These are phyloP conservation scores for Coemansia sp. DNA, from an alignment of 192 early-diverging fungal species.

Conservation along the genomic window DNA sequence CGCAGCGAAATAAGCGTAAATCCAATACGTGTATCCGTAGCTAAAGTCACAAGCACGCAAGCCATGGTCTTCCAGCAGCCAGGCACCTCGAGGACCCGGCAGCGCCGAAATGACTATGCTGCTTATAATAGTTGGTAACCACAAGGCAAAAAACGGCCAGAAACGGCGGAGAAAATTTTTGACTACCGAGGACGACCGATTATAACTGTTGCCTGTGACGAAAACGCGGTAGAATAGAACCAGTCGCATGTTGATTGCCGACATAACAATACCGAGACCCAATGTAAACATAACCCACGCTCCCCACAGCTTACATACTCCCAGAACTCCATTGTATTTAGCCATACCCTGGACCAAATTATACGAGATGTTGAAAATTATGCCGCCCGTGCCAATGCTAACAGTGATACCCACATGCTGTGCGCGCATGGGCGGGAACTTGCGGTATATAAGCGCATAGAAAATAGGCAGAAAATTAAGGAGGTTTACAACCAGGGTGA, in stretches of 20 bases:
- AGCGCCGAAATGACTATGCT: conserved; percentile 27
- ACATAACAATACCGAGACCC: conserved; percentile 20
- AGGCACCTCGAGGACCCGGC: conserved; percentile 30
- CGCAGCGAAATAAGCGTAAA: conserved; percentile 36
- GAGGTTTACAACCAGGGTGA: conserved; percentile 28
- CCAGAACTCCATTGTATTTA: conserved; percentile 32
- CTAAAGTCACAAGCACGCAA: conserved; percentile 37
- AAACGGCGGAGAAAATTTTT: conserved; percentile 33
- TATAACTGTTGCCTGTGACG: conserved; percentile 29
- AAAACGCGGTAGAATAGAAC: conserved; percentile 39
- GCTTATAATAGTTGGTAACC: conserved; percentile 23
- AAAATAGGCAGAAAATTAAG: conserved; percentile 21
- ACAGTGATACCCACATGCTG: conserved; percentile 47
- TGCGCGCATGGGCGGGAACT: conserved; percentile 39
- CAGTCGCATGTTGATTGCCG: conserved; percentile 36
- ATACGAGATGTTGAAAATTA: conserved; percentile 40
- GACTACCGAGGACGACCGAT: conserved; percentile 9
- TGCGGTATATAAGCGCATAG: conserved; percentile 32
- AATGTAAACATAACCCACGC: conserved; percentile 36
- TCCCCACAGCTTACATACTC: conserved; percentile 31
- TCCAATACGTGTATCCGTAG: conserved; percentile 38
- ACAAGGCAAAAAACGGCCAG: conserved; percentile 39
- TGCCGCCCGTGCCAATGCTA: conserved; percentile 23
- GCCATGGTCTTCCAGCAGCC: conserved; percentile 41
- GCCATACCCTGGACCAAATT: conserved; percentile 43